Percentiles rank a stretch among this genome's conserved stretches.
These are phyloP conservation scores for Marasmius tenuissimus DNA, from an alignment of 1,284 basidiomycete genomes.

Conservation along the genomic window DNA sequence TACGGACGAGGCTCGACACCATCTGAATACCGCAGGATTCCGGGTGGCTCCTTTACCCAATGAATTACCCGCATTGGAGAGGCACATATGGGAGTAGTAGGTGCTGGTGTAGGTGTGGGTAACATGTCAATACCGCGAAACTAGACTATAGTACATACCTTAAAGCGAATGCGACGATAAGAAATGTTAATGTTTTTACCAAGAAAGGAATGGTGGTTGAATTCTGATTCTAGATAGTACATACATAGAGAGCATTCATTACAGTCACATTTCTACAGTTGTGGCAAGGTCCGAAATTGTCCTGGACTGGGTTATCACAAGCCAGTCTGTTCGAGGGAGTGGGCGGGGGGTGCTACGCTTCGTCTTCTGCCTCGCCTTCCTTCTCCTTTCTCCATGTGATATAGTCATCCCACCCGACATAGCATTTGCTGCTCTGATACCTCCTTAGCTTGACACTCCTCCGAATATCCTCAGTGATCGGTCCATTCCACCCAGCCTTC, in stretches of 20 bases:
- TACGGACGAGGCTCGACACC: not conserved
- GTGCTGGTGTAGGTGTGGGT: not conserved
- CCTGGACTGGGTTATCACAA: too few species aligned
- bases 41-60: not conserved
- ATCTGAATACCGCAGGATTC: not conserved
- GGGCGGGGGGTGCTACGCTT: not conserved
- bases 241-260: too few species aligned
- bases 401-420: constrained; percentile 78
- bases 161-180: too few species aligned
- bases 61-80: not conserved
- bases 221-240: too few species aligned
- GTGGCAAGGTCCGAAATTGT: not conserved
- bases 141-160: too few species aligned
- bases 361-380: constrained; percentile 27
- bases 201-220: too few species aligned
- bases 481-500: constrained; percentile 88
- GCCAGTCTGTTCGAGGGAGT: not conserved
- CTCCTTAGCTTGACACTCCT: constrained; percentile 76
- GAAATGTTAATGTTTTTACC: too few species aligned
- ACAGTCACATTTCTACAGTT: not conserved
- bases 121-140: too few species aligned
- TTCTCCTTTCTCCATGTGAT: constrained; percentile 64
- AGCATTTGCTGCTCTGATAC: constrained; percentile 83
- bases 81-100: not conserved
- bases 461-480: constrained; percentile 82